Evolutionary conservation across 345 rosid genomes (phyloP), one percentile per base, ranked within the genome.

Genomic region (Arabis hirsuta): DNA sequence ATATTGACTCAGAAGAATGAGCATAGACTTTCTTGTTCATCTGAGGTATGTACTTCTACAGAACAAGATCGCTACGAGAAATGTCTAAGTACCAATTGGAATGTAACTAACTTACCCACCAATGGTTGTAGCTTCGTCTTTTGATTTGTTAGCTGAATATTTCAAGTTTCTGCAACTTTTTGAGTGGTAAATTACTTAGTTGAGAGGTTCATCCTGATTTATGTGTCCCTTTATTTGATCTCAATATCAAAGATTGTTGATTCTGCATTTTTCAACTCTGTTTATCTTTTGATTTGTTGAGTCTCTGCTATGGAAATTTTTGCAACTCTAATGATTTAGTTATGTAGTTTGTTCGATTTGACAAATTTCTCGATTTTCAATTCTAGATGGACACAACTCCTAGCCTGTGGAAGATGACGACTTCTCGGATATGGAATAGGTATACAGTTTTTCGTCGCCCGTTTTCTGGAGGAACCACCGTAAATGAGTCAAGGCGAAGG

Each of bases 1-100:
- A 91, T 79, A 73, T 91, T 6, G 89, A 91, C 47, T 91, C 96
- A n/a, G 97, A 91, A 91, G 80, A 84, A 67, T 60, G 97, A 91
- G 77, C 96, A 89, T 83, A 87, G 91, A 12, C 57, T 87, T 69
- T 61, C 70, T 76, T 91, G 93, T 68, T 82, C 88, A 10, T 84
- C 91, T 22, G 97, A 89, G 70, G 81, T 65, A 51, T 91, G 97
- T 73, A 89, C 96, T 14, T 86, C 97, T 46, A 71, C 97, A 22
- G 93, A 89, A 76, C 74, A 93, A 34, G 97, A 91, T 80, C 96
- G 96, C 39, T 86, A 76, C 69, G 97, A 91, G 81, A 91, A 86
- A 82, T 46, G 90, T 32, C 96, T 91, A 62, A 77, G 87, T 82
- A 62, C 50, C 38, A 38, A 3, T 31, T 7, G 5, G 1, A 19